Conservation (phyloP, 2,329 filamentous ascomycete species). For the Metarhizium anisopliae region DNA sequence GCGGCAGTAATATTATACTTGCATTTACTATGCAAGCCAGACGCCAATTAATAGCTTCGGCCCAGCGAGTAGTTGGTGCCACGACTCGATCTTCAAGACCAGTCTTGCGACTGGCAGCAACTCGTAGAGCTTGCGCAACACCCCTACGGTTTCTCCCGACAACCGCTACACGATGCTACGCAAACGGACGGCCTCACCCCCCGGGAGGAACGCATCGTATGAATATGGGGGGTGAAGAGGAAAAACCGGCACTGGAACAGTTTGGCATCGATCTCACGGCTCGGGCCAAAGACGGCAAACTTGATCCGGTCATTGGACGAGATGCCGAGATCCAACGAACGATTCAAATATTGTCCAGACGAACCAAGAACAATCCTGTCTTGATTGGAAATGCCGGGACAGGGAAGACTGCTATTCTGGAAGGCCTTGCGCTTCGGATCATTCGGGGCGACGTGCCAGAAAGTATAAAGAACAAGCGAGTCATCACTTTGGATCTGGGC, state of each 20-base stretch:
- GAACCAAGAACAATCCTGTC: conserved; percentile 94
- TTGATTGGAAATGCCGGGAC: conserved; percentile 88
- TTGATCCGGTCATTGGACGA: conserved; percentile 92
- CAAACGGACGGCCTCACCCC: conserved; percentile 70
- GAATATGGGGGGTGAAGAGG: conserved; percentile 66
- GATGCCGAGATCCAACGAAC: conserved; percentile 88
- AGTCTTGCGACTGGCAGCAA: conserved; percentile 16
- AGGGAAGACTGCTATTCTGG: conserved; percentile 88
- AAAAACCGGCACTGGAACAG: conserved; percentile 85
- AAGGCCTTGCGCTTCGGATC: conserved; percentile 84
- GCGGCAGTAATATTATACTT: neutral
- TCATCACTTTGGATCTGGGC: conserved; percentile 80
- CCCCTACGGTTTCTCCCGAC: conserved; percentile 27
- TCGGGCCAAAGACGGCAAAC: conserved; percentile 74
- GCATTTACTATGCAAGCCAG: conserved; percentile 31
- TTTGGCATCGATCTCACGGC: conserved; percentile 87
- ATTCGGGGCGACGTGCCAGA: conserved; percentile 90
- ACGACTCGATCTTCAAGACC: conserved; percentile 19
- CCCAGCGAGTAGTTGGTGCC: conserved; percentile 27
- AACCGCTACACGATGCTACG: conserved; percentile 42
- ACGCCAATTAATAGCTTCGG: conserved; percentile 28
- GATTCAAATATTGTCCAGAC: conserved; percentile 83
- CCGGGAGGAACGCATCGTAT: conserved; percentile 91
- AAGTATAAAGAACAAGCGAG: conserved; percentile 88
- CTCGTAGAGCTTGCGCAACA: conserved; percentile 13